These are phyloP conservation scores for Penicillium sp. DNA, from an alignment of 2,329 filamentous ascomycete species.

Conservation along the genomic window DNA sequence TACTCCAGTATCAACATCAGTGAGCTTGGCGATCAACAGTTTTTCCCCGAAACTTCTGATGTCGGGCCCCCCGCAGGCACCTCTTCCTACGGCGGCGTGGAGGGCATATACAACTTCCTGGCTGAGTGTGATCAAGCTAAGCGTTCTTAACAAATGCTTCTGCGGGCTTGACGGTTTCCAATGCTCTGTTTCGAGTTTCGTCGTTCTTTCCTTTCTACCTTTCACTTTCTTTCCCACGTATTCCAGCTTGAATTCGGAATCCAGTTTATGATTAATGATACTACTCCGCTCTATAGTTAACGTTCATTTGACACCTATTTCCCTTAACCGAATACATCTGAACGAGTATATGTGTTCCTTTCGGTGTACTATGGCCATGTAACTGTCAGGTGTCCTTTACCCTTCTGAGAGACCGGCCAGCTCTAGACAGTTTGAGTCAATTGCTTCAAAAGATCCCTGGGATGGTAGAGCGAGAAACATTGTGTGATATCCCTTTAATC, in stretches of 20 bases:
- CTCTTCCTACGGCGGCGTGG: conserved; percentile 59
- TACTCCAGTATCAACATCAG: conserved; percentile 58
- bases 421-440: no score
- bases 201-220: neutral
- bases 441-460: no score
- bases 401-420: no score
- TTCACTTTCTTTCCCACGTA: conserved; percentile 4
- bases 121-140: conserved; percentile 57
- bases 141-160: conserved; percentile 13
- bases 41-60: conserved; percentile 42
- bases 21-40: conserved; percentile 44
- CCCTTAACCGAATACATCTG: neutral
- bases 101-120: conserved; percentile 64
- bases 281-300: conserved; percentile 23
- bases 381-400: neutral
- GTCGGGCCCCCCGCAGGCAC: conserved; percentile 29
- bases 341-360: no score
- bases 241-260: conserved; percentile 9
- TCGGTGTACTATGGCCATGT: no score
- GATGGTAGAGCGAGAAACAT: no score
- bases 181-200: no score
- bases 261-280: conserved; percentile 22
- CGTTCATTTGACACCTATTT: neutral
- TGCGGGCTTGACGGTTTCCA: neutral
- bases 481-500: neutral